Base-by-base conservation (phyloP, 2,329 filamentous ascomycete species). In the Fusarium illudens region DNA sequence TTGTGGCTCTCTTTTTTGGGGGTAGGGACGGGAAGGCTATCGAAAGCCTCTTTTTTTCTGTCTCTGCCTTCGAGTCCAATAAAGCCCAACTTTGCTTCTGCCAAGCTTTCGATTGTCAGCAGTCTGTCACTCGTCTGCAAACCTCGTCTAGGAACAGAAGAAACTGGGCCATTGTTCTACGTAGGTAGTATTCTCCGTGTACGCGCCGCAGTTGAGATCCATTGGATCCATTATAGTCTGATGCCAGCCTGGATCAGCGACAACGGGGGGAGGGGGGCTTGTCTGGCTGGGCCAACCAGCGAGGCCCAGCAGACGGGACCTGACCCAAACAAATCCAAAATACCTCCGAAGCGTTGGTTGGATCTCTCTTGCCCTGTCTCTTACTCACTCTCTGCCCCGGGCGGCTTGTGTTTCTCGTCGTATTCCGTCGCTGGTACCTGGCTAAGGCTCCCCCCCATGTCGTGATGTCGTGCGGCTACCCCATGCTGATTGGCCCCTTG, bases 391-490 rank as follows among this genome's bases (percentile, higher is more conserved):
- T 33, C 13, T 33, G 19, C 13, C 12, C 25, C 27, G 7, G 34
- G 17, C 19, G 20, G 22, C 62, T 61, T 65, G 64, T 62, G 67
- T 68, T 68, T 71, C 56, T 71, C 54, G 62, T 67, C 68, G 69
- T 68, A 72, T 68, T 60, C 52, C 54, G 56, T 66, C 59, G 62
- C 12, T 56, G 32, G 52, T 39, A 66, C 58, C 22, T 62, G 53
- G 65, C 58, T 63, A 62, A 49, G 42, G 60, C 30, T 25, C 42
- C 59, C 48, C 27, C 30, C 62, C 62, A 68, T 73, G 64, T 56
- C 58, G 51, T 72, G 67, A 70, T 73, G 64, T 69, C 68, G 70
- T 66, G 64, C 64, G 66, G 63, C 65, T 56, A 51, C 49, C 30
- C 20, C 22, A 29, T 30, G 37, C 59, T 74, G 71, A 74, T 74